Base-by-base conservation (phyloP, 768 basidiomycete genomes). In the Trametes coccinea region DNA sequence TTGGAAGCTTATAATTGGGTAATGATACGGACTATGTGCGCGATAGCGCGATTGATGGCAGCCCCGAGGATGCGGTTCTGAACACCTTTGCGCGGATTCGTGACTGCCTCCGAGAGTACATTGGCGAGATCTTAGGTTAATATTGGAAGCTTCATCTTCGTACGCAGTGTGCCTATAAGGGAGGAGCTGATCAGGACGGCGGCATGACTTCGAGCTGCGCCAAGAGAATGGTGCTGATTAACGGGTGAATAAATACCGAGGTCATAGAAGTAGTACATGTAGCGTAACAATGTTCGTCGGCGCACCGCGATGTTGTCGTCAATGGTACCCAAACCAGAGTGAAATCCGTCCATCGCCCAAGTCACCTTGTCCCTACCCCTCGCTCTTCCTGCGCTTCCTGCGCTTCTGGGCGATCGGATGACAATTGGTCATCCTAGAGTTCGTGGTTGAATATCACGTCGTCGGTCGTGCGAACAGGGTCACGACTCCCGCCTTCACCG, bases 361-460 rank as follows among this genome's bases (percentile, higher is more conserved):
- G 40, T 51, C 44, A 16, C 46, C 16, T 4, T 5, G 48, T 13
- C 47, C 43, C 31, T 43, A 30, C 29, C 43, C 10, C 41, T 29
- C 44, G 43, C 50, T 40, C 31, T 2, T 6, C 14, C 41, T 14
- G 41, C 49, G 27, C 4, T 13, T 30, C 22, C 34, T 6, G 11
- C 11, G 34, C 6, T 37, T 37, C 34, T 5, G 11, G 34, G 34
- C 5, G 11, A 37, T 5, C 34, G 34, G 5, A 11, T 11, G 11
- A 37, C 34, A 0, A 5, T 11, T 5, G 6, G 34, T 37, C 34
- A 37, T 37, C 60, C 43, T 54, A 91, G 66, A 91, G 85, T 69
- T 90, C 79, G 66, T 92, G 90, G 50, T 75, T 78, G 67, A 92
- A 86, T 53, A 86, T 76, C n/a, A 80, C 78, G 51, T 80, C 82